These are phyloP conservation scores for Berkeleyomyces rouxiae DNA, from an alignment of 2,329 filamentous ascomycete genomes.

Conservation along the genomic window DNA sequence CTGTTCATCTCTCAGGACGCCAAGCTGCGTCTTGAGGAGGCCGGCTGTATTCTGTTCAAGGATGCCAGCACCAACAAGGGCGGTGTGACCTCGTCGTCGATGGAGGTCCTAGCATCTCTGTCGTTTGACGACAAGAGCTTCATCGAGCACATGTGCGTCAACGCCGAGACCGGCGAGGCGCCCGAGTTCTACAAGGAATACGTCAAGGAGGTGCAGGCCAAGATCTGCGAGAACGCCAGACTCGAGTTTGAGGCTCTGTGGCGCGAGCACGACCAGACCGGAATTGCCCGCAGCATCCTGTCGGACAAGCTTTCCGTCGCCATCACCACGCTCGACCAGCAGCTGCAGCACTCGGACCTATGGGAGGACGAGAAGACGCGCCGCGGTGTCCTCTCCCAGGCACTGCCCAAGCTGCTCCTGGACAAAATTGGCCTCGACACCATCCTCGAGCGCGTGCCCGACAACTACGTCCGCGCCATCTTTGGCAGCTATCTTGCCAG, in stretches of 20 bases:
- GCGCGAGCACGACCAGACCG: conserved; percentile 77
- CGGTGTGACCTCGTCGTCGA: conserved; percentile 89
- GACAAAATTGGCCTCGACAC: conserved; percentile 83
- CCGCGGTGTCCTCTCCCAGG: conserved; percentile 62
- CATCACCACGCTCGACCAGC: conserved; percentile 93
- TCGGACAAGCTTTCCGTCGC: conserved; percentile 81
- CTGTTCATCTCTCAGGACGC: conserved; percentile 98
- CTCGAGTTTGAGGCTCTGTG: conserved; percentile 98
- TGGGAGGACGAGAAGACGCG: conserved; percentile 75
- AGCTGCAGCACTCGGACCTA: conserved; percentile 80
- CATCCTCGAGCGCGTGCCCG: conserved; percentile 73
- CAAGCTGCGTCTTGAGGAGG: conserved; percentile 83
- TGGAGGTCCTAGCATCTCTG: conserved; percentile 86
- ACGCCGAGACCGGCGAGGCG: conserved; percentile 45
- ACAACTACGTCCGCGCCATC: conserved; percentile 82
- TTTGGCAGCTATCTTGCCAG: conserved; percentile 92
- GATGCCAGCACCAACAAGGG: conserved; percentile 98
- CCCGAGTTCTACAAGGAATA: conserved; percentile 89
- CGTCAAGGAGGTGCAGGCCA: conserved; percentile 77
- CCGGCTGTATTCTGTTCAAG: conserved; percentile 92
- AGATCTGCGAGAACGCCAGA: conserved; percentile 77
- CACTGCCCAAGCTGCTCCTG: conserved; percentile 67
- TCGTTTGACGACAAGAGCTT: conserved; percentile 87
- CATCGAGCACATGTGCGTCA: conserved; percentile 84
- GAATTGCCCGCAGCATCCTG: conserved; percentile 64